Conservation (phyloP, 257 asterid species). For the Paraleonurus japonicus region DNA sequence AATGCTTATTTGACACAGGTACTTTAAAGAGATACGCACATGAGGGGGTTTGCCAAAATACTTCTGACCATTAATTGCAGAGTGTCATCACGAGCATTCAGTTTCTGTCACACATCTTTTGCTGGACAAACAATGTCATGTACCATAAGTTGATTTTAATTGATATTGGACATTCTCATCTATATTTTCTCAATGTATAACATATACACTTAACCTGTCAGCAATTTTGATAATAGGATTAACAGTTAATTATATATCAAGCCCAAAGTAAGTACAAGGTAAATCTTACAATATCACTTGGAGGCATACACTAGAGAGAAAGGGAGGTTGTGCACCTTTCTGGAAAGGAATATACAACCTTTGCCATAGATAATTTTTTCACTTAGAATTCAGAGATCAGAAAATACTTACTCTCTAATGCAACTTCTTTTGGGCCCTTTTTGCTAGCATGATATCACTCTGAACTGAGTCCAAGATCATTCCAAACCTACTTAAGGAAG, state of each 20-base stretch:
- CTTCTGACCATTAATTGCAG: constrained; percentile 67
- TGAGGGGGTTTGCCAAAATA: constrained; percentile 24
- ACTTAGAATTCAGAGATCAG: neutral
- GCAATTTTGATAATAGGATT: neutral
- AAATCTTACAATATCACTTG: neutral
- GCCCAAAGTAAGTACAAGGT: constrained; percentile 17
- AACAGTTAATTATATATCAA: neutral
- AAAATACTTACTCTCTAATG: constrained; percentile 62
- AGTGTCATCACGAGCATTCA: constrained; percentile 55
- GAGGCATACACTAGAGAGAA: neutral
- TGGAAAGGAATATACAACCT: neutral
- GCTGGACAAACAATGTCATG: constrained; percentile 41
- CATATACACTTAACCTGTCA: neutral
- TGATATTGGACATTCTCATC: neutral
- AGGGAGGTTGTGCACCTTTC: constrained; percentile 19
- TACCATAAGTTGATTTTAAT: neutral
- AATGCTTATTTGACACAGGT: constrained; percentile 13
- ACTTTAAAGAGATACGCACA: constrained; percentile 23
- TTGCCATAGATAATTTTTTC: constrained; percentile 4
- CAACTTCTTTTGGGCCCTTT: constrained; percentile 80
- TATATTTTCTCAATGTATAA: neutral
- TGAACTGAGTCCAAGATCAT: constrained; percentile 87
- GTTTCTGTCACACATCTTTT: constrained; percentile 67
- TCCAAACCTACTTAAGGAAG: constrained; percentile 74
- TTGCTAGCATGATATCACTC: constrained; percentile 79